Conservation (phyloP, 75 land plant species). For the Adiantum capillusveneris region DNA sequence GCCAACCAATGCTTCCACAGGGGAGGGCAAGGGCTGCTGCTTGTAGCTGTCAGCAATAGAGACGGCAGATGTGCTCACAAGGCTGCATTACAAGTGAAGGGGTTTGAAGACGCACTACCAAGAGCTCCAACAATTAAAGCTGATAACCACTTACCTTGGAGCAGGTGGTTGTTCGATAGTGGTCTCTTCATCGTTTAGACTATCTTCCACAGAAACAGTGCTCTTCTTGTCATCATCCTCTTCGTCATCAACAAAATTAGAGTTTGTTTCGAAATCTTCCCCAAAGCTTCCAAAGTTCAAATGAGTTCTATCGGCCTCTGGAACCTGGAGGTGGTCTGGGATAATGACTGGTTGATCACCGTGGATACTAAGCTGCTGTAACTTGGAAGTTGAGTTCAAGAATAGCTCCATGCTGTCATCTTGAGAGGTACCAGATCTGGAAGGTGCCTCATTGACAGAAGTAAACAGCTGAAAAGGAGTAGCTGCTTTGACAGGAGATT, state of each 20-base stretch:
- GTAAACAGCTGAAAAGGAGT: slow-evolving; percentile 12
- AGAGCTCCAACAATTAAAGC: neutral
- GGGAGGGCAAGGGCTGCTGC: slow-evolving; percentile 7
- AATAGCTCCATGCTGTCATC: slow-evolving; percentile 12
- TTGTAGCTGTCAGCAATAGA: slow-evolving; percentile 11
- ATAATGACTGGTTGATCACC: slow-evolving; percentile 65
- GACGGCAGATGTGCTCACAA: neutral
- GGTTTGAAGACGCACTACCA: neutral
- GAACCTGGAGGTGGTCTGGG: slow-evolving; percentile 68
- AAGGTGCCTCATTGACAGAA: slow-evolving; percentile 9
- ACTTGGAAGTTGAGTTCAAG: slow-evolving; percentile 21
- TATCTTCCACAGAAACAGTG: slow-evolving; percentile 8
- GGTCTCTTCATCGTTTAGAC: slow-evolving; percentile 11
- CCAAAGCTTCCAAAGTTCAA: slow-evolving; percentile 86
- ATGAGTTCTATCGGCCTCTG: slow-evolving; percentile 49
- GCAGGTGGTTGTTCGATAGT: slow-evolving; percentile 8
- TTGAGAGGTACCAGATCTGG: slow-evolving; percentile 6
- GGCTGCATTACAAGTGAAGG: neutral
- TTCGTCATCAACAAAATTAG: slow-evolving; percentile 2
- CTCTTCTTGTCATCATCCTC: slow-evolving; percentile 19
- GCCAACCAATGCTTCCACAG: slow-evolving; percentile 7
- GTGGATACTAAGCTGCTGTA: slow-evolving; percentile 34
- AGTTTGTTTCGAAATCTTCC: slow-evolving; percentile 14
- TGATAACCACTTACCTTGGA: neutral
- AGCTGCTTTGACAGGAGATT: slow-evolving; percentile 26